A percentile compares a stretch with the other conserved stretches of the same genome.
Evolutionary conservation across 1,139 yeast genomes (phyloP).

Genomic region (Suhomyces panamericanus): DNA sequence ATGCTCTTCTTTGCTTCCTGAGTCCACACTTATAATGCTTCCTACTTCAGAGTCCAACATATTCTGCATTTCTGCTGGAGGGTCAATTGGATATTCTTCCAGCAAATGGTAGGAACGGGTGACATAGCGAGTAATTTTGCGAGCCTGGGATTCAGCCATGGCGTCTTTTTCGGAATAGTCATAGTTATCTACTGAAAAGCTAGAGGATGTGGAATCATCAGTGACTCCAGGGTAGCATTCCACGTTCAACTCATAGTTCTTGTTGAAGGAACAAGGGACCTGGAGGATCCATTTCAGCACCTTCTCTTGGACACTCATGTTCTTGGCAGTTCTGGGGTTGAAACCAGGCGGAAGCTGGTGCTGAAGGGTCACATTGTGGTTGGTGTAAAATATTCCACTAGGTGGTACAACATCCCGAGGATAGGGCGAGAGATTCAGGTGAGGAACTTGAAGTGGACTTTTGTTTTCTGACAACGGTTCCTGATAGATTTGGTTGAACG

Average conservation of each 20-base stretch:
- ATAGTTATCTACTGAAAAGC: slow-evolving; percentile 15
- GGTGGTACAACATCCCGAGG: neutral
- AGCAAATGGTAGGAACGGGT: slow-evolving; percentile 44
- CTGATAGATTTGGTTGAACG: neutral
- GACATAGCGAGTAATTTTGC: slow-evolving; percentile 48
- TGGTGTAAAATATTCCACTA: slow-evolving; percentile 6
- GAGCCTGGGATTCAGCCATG: slow-evolving; percentile 52
- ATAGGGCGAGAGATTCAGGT: neutral
- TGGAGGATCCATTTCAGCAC: slow-evolving; percentile 59
- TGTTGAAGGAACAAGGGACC: slow-evolving; percentile 45
- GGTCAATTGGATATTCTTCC: slow-evolving; percentile 19
- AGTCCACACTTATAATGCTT: neutral
- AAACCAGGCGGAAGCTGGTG: slow-evolving; percentile 26
- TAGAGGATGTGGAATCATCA: slow-evolving; percentile 22
- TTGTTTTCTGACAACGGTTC: neutral
- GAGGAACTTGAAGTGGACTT: neutral
- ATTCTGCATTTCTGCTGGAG: neutral
- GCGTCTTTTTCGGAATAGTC: slow-evolving; percentile 37
- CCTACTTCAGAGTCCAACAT: neutral
- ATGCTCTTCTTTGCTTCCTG: neutral
- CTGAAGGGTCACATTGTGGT: neutral
- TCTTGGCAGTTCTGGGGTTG: slow-evolving; percentile 57
- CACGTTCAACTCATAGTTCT: slow-evolving; percentile 22
- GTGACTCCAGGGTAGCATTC: slow-evolving; percentile 51
- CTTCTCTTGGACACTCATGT: slow-evolving; percentile 63